Evolutionary conservation across 1,284 basidiomycete species (phyloP).

Genomic region (Phenoliferia sp.): DNA sequence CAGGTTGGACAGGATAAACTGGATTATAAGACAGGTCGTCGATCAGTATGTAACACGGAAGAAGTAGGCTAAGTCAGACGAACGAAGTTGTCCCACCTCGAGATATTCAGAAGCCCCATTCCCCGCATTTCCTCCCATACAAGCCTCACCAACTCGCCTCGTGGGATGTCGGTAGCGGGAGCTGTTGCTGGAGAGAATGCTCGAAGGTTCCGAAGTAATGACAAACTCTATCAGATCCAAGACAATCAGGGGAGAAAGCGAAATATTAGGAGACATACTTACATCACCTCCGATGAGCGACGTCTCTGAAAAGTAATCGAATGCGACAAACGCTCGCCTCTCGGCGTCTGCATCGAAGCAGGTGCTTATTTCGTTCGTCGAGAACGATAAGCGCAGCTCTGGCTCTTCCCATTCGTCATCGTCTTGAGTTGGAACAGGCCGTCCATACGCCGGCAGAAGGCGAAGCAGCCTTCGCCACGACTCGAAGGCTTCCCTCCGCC

Average conservation of each 20-base stretch:
- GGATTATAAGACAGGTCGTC: too few relatives aligned
- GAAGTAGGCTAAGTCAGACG: background rate
- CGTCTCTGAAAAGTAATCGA: background rate
- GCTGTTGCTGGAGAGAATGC: background rate
- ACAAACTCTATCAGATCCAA: background rate
- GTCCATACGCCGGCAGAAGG: background rate
- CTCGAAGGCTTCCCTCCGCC: background rate
- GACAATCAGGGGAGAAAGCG: background rate
- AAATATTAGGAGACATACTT: background rate
- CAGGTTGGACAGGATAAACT: too few relatives aligned
- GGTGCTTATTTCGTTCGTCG: background rate
- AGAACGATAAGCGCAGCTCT: background rate
- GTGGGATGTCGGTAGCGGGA: background rate
- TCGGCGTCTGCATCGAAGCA: background rate
- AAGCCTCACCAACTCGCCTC: background rate
- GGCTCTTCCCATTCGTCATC: background rate
- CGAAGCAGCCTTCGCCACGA: background rate
- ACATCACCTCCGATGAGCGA: background rate
- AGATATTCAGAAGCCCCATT: background rate
- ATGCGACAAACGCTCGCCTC: background rate
- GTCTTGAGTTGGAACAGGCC: background rate
- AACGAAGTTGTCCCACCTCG: background rate
- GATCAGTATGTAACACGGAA: too few relatives aligned
- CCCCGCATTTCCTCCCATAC: background rate
- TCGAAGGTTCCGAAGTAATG: background rate